Base-by-base conservation (phyloP, 2,329 filamentous ascomycete genomes). In the Macrophomina tecta region DNA sequence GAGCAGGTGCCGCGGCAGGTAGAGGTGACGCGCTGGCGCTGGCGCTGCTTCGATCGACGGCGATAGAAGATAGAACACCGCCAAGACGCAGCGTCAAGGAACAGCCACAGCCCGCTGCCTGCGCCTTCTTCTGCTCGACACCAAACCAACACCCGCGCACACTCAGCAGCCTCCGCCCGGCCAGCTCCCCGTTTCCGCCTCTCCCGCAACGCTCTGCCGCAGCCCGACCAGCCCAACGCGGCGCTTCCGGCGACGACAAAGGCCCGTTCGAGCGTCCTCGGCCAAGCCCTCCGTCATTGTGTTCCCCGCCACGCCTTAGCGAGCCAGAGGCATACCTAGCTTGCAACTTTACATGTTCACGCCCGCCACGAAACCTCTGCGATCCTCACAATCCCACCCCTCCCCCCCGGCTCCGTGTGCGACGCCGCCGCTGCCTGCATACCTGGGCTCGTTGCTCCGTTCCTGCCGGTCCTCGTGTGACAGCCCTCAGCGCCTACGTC, bases 281-380 rank as follows among this genome's bases (percentile, higher is more conserved):
- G 51, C 49, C 62, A 53, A 30, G 46, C 48, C 28, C 62, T 55
- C 51, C 64, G 64, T 66, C 64, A 66, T 66, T 66, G 64, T 66
- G 64, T 66, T 60, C 64, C 64, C 64, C 64, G 64, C 64, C 53
- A 49, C 53, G 53, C 53, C 55, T 66, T 66, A 66, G 64, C 64
- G 64, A 66, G 64, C 64, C 64, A 53, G 46, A 64, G 61, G n/a
- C 58, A 36, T 65, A 56, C 63, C 63, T 65, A 65, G 58, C 63
- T 48, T 40, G 63, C 63, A 65, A 65, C 63, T 56, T 58, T 48
- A 58, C 63, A 65, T 58, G 63, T 30, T 49, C 63, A 65, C 51
- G 63, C 63, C 63, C 38, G 52, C 63, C 62, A 34, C 62, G 28
- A 30, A 38, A 28, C 40, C 48, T 34, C 62, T 45, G 40, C 63